Conservation (phyloP, 805 yeast genomes). For the Yamadazyma philogaea region DNA sequence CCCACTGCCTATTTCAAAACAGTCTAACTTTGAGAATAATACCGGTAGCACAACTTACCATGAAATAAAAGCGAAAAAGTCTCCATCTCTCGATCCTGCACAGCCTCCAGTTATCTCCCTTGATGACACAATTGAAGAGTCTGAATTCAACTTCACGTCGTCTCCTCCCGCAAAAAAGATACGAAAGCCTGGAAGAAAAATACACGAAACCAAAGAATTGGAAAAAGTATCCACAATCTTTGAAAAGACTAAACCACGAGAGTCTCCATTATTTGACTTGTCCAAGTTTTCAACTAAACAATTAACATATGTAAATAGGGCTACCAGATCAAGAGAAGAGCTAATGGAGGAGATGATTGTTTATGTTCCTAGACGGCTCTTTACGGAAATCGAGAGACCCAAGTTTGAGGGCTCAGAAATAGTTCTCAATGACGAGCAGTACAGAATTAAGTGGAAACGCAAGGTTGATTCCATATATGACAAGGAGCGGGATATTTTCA, state of each 20-base stretch:
- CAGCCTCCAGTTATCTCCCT: slow-evolving; percentile 3
- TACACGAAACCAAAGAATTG: not conserved
- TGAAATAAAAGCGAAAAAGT: no score
- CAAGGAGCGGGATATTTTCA: slow-evolving; percentile 45
- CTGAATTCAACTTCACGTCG: slow-evolving; percentile 4
- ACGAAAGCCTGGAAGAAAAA: not conserved
- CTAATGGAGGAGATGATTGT: slow-evolving; percentile 50
- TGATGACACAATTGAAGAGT: slow-evolving; percentile 6
- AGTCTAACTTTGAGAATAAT: not conserved
- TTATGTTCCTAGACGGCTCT: slow-evolving; percentile 30
- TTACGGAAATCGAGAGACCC: slow-evolving; percentile 24
- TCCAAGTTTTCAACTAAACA: slow-evolving; percentile 25
- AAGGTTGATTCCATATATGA: slow-evolving; percentile 49
- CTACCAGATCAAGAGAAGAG: slow-evolving; percentile 46
- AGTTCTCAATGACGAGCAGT: not conserved
- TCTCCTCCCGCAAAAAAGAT: not conserved
- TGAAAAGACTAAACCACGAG: not conserved
- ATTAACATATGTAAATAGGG: slow-evolving; percentile 33
- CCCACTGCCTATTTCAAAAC: not conserved
- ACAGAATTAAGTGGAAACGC: slow-evolving; percentile 53
- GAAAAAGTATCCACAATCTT: not conserved
- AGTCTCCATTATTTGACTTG: slow-evolving; percentile 6
- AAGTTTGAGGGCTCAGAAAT: slow-evolving; percentile 5
- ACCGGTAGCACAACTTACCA: no score
- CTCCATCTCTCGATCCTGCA: not conserved